Percentiles rank a stretch among this genome's conserved stretches.
Conservation (phyloP, 805 yeast genomes). For the Alloascoidea africana region DNA sequence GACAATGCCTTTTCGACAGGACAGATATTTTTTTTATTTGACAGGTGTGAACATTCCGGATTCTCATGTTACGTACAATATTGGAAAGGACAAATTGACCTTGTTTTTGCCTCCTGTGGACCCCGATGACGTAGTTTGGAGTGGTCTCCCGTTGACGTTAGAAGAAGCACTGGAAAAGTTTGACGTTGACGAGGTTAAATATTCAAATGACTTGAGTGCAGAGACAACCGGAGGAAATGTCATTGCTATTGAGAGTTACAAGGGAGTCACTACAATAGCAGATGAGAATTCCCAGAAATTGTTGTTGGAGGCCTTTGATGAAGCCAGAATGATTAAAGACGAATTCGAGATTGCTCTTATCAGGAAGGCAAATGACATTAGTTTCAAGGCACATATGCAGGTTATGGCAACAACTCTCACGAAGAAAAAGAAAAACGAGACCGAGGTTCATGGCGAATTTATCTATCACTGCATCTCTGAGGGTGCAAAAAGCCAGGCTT, state of each 20-base stretch:
- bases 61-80: slow-evolving; percentile 45
- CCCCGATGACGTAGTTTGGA: slow-evolving; percentile 90
- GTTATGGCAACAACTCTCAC: slow-evolving; percentile 89
- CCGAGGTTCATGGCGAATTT: slow-evolving; percentile 92
- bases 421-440: slow-evolving; percentile 55
- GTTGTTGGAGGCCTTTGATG: slow-evolving; percentile 58
- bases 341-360: slow-evolving; percentile 61
- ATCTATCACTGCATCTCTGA: slow-evolving; percentile 86
- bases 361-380: slow-evolving; percentile 69
- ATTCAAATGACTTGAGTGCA: slow-evolving; percentile 30
- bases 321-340: slow-evolving; percentile 76
- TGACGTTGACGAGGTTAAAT: slow-evolving; percentile 75
- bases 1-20: slow-evolving; percentile 67
- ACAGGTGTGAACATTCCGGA: slow-evolving; percentile 78
- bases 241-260: slow-evolving; percentile 12
- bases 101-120: slow-evolving; percentile 76
- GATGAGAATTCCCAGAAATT: slow-evolving; percentile 8
- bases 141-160: slow-evolving; percentile 64
- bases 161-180: slow-evolving; percentile 49
- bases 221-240: slow-evolving; percentile 6
- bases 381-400: slow-evolving; percentile 79
- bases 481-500: slow-evolving; percentile 79
- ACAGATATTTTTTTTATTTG: slow-evolving; percentile 78
- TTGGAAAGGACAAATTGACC: slow-evolving; percentile 37
- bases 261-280: slow-evolving; percentile 7